Conservation (phyloP, 2,329 filamentous ascomycete species). For the Cladophialophora carrionii region DNA sequence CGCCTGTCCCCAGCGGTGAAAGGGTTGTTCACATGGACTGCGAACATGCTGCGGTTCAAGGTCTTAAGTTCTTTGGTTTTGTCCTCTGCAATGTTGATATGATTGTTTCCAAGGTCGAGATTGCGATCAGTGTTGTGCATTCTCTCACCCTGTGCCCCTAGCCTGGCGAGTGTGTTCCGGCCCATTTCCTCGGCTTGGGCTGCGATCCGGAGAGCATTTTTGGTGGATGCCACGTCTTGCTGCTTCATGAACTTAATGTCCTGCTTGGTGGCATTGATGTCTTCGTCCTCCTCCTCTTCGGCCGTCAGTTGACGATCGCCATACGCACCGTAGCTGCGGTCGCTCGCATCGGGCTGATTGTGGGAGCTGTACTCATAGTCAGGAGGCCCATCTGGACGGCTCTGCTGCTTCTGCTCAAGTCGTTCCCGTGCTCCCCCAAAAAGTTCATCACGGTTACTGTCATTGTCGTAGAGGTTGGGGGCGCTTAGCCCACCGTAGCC, state of each 20-base stretch:
- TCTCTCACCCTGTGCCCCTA: conserved; percentile 77
- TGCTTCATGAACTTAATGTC: conserved; percentile 77
- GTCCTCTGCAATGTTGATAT: conserved; percentile 75
- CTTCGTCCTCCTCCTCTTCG: conserved; percentile 75
- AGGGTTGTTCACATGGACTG: conserved; percentile 74
- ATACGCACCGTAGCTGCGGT: conserved; percentile 54
- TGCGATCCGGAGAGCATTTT: conserved; percentile 70
- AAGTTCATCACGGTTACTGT: conserved; percentile 60
- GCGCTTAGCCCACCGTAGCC: conserved; percentile 62
- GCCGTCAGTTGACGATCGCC: conserved; percentile 78
- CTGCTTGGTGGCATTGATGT: conserved; percentile 71
- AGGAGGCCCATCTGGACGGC: conserved; percentile 39
- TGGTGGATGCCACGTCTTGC: conserved; percentile 72
- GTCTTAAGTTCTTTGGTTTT: conserved; percentile 81
- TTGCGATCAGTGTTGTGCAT: conserved; percentile 82
- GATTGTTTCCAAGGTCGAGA: conserved; percentile 75
- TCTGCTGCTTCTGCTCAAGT: conserved; percentile 50
- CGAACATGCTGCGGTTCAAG: conserved; percentile 89
- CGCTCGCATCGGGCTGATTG: conserved; percentile 42
- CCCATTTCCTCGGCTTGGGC: conserved; percentile 72
- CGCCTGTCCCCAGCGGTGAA: conserved; percentile 72
- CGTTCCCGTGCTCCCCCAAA: conserved; percentile 62
- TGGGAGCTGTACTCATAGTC: conserved; percentile 43
- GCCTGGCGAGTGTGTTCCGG: conserved; percentile 69
- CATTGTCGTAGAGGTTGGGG: conserved; percentile 55